phyloP scores from a whole-genome alignment of 1,284 basidiomycete genomes.

The Termitomyces sp. region DNA sequence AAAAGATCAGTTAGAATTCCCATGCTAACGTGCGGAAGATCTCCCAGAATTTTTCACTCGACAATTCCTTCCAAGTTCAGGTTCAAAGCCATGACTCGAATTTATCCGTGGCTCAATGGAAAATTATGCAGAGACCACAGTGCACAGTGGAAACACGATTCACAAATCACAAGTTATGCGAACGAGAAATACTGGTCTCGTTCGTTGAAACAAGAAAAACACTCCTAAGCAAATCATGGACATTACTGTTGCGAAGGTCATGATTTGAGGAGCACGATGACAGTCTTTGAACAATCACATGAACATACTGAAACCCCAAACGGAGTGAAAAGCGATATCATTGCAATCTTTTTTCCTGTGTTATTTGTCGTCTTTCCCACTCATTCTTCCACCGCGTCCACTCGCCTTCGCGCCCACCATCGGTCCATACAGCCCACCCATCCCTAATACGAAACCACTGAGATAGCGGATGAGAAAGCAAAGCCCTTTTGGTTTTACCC shows the following conservation, averaged over 20 bases:
- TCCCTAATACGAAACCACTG: conserved; percentile 71
- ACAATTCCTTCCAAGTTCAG: too few relatives aligned
- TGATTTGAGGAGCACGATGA: background rate
- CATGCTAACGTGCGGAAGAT: too few relatives aligned
- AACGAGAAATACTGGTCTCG: too few relatives aligned
- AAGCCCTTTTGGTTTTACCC: conserved; percentile 41
- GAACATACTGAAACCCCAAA: background rate
- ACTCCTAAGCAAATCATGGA: too few relatives aligned
- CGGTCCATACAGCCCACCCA: conserved; percentile 75
- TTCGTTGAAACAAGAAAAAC: too few relatives aligned
- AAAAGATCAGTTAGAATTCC: too few relatives aligned
- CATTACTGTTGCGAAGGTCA: background rate
- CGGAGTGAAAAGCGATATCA: background rate
- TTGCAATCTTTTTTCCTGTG: conserved; percentile 10
- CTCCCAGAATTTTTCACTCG: too few relatives aligned
- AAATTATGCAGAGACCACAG: too few relatives aligned
- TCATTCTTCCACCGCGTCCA: conserved; percentile 55
- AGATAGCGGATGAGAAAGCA: conserved; percentile 56
- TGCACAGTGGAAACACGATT: too few relatives aligned
- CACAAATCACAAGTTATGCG: too few relatives aligned
- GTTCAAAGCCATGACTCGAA: too few relatives aligned
- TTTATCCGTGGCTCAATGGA: too few relatives aligned
- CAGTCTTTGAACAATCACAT: background rate
- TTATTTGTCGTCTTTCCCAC: conserved; percentile 32
- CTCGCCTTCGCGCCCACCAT: conserved; percentile 63